Evolutionary conservation across 2,329 filamentous ascomycete genomes (phyloP).

Genomic region (Colletotrichum tanaceti): DNA sequence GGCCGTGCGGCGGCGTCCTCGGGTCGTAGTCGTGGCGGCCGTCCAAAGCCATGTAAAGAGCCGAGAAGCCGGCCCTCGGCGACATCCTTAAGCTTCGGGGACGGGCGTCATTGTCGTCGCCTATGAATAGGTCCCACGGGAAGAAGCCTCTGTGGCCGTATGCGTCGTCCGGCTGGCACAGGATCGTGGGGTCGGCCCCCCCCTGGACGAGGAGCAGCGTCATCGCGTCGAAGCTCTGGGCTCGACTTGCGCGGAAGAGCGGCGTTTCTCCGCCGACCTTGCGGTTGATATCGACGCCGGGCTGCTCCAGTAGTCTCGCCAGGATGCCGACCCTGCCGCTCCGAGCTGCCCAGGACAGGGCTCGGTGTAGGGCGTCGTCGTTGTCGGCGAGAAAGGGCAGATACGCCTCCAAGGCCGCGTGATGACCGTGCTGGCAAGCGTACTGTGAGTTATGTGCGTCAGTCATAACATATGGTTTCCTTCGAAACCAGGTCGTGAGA

Average conservation of each 20-base stretch:
- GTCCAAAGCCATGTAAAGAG: background rate
- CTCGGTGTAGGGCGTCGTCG: slow-evolving; percentile 43
- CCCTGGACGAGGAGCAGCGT: slow-evolving; percentile 42
- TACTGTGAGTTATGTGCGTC: slow-evolving; percentile 24
- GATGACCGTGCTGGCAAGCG: slow-evolving; percentile 46
- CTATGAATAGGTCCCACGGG: background rate
- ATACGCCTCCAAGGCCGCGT: slow-evolving; percentile 45
- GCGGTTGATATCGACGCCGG: slow-evolving; percentile 49
- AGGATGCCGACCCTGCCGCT: slow-evolving; percentile 43
- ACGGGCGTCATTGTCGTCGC: background rate
- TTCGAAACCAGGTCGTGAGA: too few species aligned
- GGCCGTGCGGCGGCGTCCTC: background rate
- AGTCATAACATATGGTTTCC: background rate
- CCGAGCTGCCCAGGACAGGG: slow-evolving; percentile 47
- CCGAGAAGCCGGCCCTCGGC: background rate
- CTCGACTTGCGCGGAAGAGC: slow-evolving; percentile 3
- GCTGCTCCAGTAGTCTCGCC: slow-evolving; percentile 46
- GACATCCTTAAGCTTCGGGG: background rate
- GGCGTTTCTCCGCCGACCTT: slow-evolving; percentile 42
- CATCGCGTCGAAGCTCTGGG: background rate
- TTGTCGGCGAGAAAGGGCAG: slow-evolving; percentile 44
- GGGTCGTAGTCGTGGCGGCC: too few species aligned
- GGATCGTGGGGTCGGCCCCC: slow-evolving; percentile 42
- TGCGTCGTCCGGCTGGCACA: slow-evolving; percentile 6
- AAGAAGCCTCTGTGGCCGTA: too few species aligned